Conservation (phyloP, 495 filamentous ascomycete genomes). For the Trichoderma reesei region DNA sequence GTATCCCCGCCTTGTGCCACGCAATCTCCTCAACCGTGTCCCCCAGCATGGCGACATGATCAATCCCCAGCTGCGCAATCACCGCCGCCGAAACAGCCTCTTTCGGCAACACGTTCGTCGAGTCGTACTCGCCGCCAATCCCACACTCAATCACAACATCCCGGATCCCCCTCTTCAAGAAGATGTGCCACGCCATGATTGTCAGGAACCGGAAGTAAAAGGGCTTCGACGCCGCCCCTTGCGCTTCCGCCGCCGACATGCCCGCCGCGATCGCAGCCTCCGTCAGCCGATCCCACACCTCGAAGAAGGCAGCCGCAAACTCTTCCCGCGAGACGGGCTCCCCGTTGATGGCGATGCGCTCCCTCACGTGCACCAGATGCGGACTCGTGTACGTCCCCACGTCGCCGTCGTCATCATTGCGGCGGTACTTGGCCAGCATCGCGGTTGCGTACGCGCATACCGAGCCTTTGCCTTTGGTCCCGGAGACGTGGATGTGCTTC, state of each 20-base stretch:
- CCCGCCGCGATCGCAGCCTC: constrained; percentile 26
- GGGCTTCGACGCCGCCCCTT: constrained; percentile 35
- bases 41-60: constrained; percentile 42
- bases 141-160: constrained; percentile 39
- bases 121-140: constrained; percentile 43
- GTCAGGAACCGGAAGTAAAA: constrained; percentile 50
- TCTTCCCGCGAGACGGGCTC: constrained; percentile 35
- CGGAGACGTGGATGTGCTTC: constrained; percentile 47
- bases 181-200: constrained; percentile 35
- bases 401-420: too few species aligned
- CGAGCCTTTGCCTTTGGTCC: constrained; percentile 55
- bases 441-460: constrained; percentile 37
- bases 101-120: constrained; percentile 34
- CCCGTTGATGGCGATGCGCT: constrained; percentile 55
- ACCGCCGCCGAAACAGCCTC: constrained; percentile 28
- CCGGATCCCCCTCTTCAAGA: constrained; percentile 31
- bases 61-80: constrained; percentile 38
- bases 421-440: constrained; percentile 30
- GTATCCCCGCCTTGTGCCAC: constrained; percentile 45
- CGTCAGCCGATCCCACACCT: constrained; percentile 52
- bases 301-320: constrained; percentile 56
- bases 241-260: constrained; percentile 7
- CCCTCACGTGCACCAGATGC: constrained; percentile 49
- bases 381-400: constrained; percentile 61
- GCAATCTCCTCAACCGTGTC: constrained; percentile 37